Base-by-base conservation (phyloP, 805 yeast species). In the Yarrowia keelungensis region DNA sequence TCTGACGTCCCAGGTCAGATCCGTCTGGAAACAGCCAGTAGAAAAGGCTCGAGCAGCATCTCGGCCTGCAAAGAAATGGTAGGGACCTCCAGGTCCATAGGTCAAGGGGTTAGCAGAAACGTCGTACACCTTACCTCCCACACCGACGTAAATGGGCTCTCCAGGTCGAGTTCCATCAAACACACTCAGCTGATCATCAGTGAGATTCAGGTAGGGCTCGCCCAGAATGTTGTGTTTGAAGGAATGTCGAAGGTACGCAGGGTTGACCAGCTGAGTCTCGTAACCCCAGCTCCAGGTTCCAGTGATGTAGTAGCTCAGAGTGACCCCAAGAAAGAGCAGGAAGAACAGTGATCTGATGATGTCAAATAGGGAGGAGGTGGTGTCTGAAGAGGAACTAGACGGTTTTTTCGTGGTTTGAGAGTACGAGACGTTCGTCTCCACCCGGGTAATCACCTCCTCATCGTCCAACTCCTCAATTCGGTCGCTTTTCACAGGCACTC, bases 11-110 rank as follows among this genome's bases (percentile, higher is more conserved):
- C 85, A 83, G 0, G 93, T 89, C 70, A 82, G 81, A 73, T 89
- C 89, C 42, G 84, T 85, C 49, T 77, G 75, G 69, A 89, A 86
- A 73, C 92, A 89, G 2, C 93, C 93, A 0, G 91, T 89, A 3
- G 84, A 87, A 73, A 84, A 88, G 19, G 89, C 89, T 38, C 93
- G 78, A 2, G 92, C 87, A 47, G 86, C 85, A 75, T 89, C 95
- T 51, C 79, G 79, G 0, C 94, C 95, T 41, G 87, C 82, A 73
- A 89, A 83, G 50, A 81, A 77, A 10, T 80, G 73, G 74, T 89
- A 89, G 0, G 85, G 74, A 0, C 89, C 89, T 0, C 80, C 77
- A 0, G 87, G 87, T 0, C 89, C 90, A 75, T 89, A 89, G 2
- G 87, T 77, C 7, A 75, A 78, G 1, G 81, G 77, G 12, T 84